phyloP scores from a whole-genome alignment of 1,284 basidiomycete species.

The Leccinum variabile region DNA sequence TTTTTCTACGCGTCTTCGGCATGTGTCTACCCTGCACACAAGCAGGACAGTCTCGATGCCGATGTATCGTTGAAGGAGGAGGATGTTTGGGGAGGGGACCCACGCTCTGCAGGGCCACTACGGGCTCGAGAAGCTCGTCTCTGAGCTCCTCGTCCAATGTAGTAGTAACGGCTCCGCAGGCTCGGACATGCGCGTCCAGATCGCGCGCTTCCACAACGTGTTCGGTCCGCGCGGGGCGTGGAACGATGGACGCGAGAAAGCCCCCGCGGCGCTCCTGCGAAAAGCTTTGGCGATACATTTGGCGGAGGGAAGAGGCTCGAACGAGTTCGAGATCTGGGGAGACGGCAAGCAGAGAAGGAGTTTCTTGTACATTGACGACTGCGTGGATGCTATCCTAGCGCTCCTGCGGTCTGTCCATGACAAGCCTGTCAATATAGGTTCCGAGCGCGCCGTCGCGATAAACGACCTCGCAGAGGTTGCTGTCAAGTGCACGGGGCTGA shows the following conservation, averaged over 20 bases:
- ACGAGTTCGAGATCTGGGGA: constrained; percentile 56
- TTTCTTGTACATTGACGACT: constrained; percentile 56
- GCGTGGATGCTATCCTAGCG: constrained; percentile 47
- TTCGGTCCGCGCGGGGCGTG: constrained; percentile 56
- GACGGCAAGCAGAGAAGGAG: constrained; percentile 52
- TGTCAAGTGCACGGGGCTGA: constrained; percentile 35
- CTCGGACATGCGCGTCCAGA: constrained; percentile 41
- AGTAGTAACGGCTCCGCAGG: constrained; percentile 21
- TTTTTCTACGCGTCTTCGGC: constrained; percentile 62
- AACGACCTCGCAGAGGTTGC: constrained; percentile 46
- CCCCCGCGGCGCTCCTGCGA: constrained; percentile 55
- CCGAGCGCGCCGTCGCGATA: constrained; percentile 46
- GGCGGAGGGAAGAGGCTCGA: not conserved
- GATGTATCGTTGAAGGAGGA: constrained; percentile 49
- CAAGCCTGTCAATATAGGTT: constrained; percentile 53
- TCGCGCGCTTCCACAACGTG: constrained; percentile 61
- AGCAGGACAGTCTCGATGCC: constrained; percentile 36
- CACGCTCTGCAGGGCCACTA: constrained; percentile 56
- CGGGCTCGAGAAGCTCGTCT: constrained; percentile 56
- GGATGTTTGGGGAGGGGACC: constrained; percentile 41
- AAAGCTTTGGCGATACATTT: constrained; percentile 44
- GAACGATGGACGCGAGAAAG: constrained; percentile 57
- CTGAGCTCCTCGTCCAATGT: constrained; percentile 44
- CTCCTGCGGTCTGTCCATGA: constrained; percentile 41
- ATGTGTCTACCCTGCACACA: constrained; percentile 52